Conservation (phyloP, 2,329 filamentous ascomycete species). For the Parafenestella ontariensis region DNA sequence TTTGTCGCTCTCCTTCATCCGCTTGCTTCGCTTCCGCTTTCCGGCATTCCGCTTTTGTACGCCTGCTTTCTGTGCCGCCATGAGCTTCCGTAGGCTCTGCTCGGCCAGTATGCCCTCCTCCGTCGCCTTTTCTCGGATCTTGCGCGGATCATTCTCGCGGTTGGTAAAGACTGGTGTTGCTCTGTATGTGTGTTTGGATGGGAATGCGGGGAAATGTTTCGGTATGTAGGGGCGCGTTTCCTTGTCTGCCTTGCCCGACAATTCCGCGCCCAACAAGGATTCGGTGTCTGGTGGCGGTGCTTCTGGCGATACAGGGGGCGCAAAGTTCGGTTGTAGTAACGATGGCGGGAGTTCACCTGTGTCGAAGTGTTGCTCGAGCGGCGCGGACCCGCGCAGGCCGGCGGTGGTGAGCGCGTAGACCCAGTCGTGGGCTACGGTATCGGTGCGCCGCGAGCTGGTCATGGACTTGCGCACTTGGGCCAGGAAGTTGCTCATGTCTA, state of each 20-base stretch:
- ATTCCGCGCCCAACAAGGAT: slow-evolving; percentile 59
- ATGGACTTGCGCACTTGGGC: slow-evolving; percentile 64
- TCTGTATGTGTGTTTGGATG: slow-evolving; percentile 70
- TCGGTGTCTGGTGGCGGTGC: slow-evolving; percentile 53
- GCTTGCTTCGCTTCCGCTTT: slow-evolving; percentile 50
- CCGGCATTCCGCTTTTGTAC: slow-evolving; percentile 43
- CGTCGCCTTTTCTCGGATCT: slow-evolving; percentile 67
- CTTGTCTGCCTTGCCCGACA: slow-evolving; percentile 57
- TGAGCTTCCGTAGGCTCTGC: slow-evolving; percentile 68
- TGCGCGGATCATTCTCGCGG: slow-evolving; percentile 66
- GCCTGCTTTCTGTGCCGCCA: slow-evolving; percentile 58
- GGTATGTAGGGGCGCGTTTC: slow-evolving; percentile 63
- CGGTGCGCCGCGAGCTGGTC: slow-evolving; percentile 61
- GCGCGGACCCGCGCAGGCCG: slow-evolving; percentile 48
- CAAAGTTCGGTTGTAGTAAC: slow-evolving; percentile 51
- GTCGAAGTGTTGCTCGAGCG: slow-evolving; percentile 51
- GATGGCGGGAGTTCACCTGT: slow-evolving; percentile 45
- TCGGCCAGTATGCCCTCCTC: slow-evolving; percentile 71
- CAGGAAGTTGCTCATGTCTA: slow-evolving; percentile 64
- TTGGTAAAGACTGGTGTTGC: slow-evolving; percentile 65
- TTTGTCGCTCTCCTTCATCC: slow-evolving; percentile 54
- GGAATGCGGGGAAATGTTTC: slow-evolving; percentile 66
- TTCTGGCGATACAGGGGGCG: slow-evolving; percentile 50
- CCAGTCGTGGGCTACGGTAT: slow-evolving; percentile 67
- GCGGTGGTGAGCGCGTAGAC: slow-evolving; percentile 57